Base-by-base conservation (phyloP, 495 filamentous ascomycete genomes). In the Cenococcum geophilum region DNA sequence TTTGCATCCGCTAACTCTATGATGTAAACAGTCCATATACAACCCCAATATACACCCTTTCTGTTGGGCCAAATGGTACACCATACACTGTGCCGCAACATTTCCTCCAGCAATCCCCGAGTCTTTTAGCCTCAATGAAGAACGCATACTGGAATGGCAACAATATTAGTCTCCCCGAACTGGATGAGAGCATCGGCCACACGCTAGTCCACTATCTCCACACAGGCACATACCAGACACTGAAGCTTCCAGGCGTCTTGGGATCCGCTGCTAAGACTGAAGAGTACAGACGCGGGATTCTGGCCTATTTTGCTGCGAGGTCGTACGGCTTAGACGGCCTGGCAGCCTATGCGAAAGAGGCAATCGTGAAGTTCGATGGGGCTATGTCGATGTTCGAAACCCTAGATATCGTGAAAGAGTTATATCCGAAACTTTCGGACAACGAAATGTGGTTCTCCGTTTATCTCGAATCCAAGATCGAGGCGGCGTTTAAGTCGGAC, bases 181-280 rank as follows among this genome's bases (percentile, higher is more conserved):
- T 64, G n/a, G 62, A 64, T 20, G 51, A 64, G 27, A 14, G 27
- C 34, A 60, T 53, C 3, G 62, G 50, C 1, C 62, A 64, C 57
- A 57, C 51, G 1, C 34, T 64, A 9, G 57, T 64, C 1, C 57
- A 64, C 23, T 64, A 64, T 47, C 51, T 64, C 0, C 60, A 64
- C 43, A 60, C 57, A 5, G 62, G 57, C 10, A 51, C 27, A 2
- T 64, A 60, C 34, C 51, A 64, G 18, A 50, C 57, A 9, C 40
- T 64, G 16, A n/a, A 49, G 6, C 20, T 36, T 1, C 22, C 20
- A 23, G 48, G 48, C 21, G 42, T 56, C 10, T 42, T 22, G 8
- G 20, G 4, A 0, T 23, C 45, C 5, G 21, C 43, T 14, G 23
- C 20, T 9, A n/a, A 35, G 1, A 3, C 40, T 9, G 6, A 10